Percentiles rank a stretch among this genome's conserved stretches.
Conservation (phyloP, 2,329 filamentous ascomycete genomes). For the Botrytis squamosa region DNA sequence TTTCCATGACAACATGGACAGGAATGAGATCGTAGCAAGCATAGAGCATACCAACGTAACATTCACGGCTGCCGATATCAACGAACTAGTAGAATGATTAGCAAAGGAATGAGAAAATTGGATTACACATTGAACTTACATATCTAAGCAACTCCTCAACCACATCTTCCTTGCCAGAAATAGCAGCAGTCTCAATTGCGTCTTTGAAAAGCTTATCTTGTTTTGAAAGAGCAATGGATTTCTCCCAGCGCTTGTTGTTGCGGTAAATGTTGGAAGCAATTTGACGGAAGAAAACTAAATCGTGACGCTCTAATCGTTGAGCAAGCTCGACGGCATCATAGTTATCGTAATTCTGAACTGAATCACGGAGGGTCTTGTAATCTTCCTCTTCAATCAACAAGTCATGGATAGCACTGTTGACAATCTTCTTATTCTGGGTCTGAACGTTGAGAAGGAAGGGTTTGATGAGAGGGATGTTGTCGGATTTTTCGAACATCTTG, state of each 20-base stretch:
- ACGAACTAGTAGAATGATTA: conserved; percentile 68
- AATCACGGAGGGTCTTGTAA: conserved; percentile 97
- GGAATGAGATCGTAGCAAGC: conserved; percentile 97
- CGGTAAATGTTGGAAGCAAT: conserved; percentile 98
- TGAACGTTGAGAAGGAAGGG: conserved; percentile 97
- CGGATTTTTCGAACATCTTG: conserved; percentile 96
- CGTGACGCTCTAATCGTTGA: conserved; percentile 91
- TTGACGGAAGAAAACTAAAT: conserved; percentile 98
- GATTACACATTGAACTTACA: conserved; percentile 60
- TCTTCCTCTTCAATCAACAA: conserved; percentile 98
- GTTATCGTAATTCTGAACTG: conserved; percentile 98
- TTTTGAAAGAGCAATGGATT: conserved; percentile 95
- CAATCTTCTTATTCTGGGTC: conserved; percentile 93
- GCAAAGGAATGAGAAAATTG: conserved; percentile 32
- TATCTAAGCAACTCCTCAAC: conserved; percentile 96
- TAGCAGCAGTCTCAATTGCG: conserved; percentile 94
- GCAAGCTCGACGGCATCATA: conserved; percentile 95
- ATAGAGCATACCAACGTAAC: conserved; percentile 99
- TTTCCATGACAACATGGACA: conserved; percentile 87
- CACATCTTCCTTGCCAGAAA: conserved; percentile 85
- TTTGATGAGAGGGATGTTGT: conserved; percentile 97
- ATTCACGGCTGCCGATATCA: conserved; percentile 97
- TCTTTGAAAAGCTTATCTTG: conserved; percentile 99
- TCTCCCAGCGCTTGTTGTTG: conserved; percentile 99
- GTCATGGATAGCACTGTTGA: conserved; percentile 98